Percentiles rank a stretch among this genome's conserved stretches.
These are phyloP conservation scores for Plasmodium malariae DNA, from an alignment of 169 alveolate species.

Conservation along the genomic window DNA sequence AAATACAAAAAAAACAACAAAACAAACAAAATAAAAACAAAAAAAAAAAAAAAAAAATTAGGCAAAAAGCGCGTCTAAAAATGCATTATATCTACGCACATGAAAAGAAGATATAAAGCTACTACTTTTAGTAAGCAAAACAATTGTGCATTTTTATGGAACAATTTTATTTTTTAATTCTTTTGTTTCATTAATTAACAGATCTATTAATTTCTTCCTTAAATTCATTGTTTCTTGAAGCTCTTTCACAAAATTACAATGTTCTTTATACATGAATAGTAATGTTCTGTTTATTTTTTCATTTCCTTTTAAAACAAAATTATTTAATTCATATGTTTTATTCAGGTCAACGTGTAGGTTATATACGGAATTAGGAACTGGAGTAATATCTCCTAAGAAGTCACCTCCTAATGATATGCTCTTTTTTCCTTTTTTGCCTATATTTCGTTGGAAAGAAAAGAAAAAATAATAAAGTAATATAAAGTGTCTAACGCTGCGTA, in stretches of 20 bases:
- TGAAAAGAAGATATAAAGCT: background rate
- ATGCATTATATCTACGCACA: background rate
- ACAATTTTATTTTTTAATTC: slow-evolving; percentile 21
- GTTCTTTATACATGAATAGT: slow-evolving; percentile 76
- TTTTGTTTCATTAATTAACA: slow-evolving; percentile 51
- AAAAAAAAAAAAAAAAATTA: slow-evolving; percentile 13
- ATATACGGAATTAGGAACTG: slow-evolving; percentile 75
- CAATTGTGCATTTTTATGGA: slow-evolving; percentile 22
- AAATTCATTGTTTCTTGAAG: slow-evolving; percentile 54
- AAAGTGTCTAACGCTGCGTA: background rate
- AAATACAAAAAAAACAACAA: no score
- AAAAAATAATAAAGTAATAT: slow-evolving; percentile 16
- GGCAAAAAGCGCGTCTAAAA: background rate
- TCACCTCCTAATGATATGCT: slow-evolving; percentile 66
- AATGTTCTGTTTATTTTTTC: slow-evolving; percentile 55
- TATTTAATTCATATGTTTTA: slow-evolving; percentile 53
- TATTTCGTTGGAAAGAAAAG: slow-evolving; percentile 6
- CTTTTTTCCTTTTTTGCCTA: slow-evolving; percentile 69
- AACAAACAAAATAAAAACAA: background rate
- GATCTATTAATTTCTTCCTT: slow-evolving; percentile 55
- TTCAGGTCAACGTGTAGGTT: slow-evolving; percentile 65
- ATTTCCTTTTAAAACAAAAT: slow-evolving; percentile 39
- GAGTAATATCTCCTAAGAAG: slow-evolving; percentile 71
- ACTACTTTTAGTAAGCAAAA: slow-evolving; percentile 5
- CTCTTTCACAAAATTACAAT: slow-evolving; percentile 47